phyloP scores from a whole-genome alignment of 495 filamentous ascomycete genomes.

The Achaetomiella virescens region DNA sequence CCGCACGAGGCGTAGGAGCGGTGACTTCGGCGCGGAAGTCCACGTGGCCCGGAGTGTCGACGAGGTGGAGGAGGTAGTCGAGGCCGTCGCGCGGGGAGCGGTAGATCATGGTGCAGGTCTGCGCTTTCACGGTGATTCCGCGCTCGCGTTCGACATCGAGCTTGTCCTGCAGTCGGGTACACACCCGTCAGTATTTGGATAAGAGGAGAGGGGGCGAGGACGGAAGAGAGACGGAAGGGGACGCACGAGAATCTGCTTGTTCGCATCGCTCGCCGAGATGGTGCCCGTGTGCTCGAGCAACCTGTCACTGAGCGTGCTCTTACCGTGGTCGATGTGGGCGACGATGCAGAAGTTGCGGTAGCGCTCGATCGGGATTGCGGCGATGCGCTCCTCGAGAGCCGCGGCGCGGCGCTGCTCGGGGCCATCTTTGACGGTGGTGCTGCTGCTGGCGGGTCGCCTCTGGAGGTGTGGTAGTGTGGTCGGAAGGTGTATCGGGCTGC shows the following conservation, averaged over 20 bases:
- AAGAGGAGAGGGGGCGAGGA: neutral
- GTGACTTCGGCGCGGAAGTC: constrained; percentile 96
- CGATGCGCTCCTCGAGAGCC: constrained; percentile 74
- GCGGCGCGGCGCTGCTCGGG: constrained; percentile 15
- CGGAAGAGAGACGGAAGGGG: neutral
- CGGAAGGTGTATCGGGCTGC: neutral
- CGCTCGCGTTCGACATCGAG: constrained; percentile 93
- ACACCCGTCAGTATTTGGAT: neutral
- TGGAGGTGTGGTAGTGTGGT: neutral
- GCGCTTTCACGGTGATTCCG: constrained; percentile 97
- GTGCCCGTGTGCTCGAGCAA: constrained; percentile 93
- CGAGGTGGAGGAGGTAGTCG: constrained; percentile 90
- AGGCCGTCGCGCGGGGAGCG: constrained; percentile 59
- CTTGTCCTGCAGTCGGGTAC: constrained; percentile 56
- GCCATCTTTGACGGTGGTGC: neutral
- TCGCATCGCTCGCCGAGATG: constrained; percentile 67
- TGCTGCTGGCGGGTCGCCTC: neutral
- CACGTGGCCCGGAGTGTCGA: constrained; percentile 96
- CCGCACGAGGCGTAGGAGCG: constrained; percentile 93
- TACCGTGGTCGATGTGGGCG: constrained; percentile 98
- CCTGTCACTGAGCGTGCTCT: constrained; percentile 87
- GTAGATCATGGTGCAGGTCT: constrained; percentile 97
- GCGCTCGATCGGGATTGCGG: constrained; percentile 80
- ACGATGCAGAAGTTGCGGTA: constrained; percentile 98
- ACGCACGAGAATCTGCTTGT: constrained; percentile 76